Evolutionary conservation across 805 yeast genomes (phyloP).

Genomic region (Hanseniaspora osmophila): DNA sequence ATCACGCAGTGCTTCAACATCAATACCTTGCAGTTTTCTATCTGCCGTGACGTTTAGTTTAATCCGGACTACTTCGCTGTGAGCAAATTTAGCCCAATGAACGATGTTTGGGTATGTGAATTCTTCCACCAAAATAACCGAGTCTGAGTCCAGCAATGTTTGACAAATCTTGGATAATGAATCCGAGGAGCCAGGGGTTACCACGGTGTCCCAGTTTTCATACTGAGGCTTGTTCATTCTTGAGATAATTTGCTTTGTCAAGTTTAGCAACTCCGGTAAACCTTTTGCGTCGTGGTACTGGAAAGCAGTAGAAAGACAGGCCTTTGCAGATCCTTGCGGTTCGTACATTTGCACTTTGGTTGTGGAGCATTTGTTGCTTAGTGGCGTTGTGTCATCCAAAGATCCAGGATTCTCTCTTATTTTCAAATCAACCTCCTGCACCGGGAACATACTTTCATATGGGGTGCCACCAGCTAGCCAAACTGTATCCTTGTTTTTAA

Average conservation of each 20-base stretch:
- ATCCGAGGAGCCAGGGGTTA: slow-evolving; percentile 42
- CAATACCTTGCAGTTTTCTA: slow-evolving; percentile 41
- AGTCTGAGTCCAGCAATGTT: slow-evolving; percentile 39
- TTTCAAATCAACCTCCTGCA: slow-evolving; percentile 34
- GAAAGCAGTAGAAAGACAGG: slow-evolving; percentile 25
- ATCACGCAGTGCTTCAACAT: slow-evolving; percentile 32
- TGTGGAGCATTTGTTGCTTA: neutral
- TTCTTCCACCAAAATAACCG: slow-evolving; percentile 47
- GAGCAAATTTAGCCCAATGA: slow-evolving; percentile 29
- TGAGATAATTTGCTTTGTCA: slow-evolving; percentile 27
- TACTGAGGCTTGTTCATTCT: slow-evolving; percentile 33
- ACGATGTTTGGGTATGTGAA: slow-evolving; percentile 52
- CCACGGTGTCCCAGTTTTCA: slow-evolving; percentile 32
- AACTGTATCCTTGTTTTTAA: slow-evolving; percentile 18
- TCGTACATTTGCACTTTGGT: neutral
- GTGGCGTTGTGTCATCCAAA: slow-evolving; percentile 2
- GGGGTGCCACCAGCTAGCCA: slow-evolving; percentile 47
- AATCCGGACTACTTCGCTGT: slow-evolving; percentile 48
- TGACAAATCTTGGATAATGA: slow-evolving; percentile 40
- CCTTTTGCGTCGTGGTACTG: slow-evolving; percentile 49
- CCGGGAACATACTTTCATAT: slow-evolving; percentile 45
- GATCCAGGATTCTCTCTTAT: slow-evolving; percentile 28
- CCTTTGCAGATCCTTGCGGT: neutral
- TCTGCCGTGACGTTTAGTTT: slow-evolving; percentile 28
- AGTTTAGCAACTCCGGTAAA: slow-evolving; percentile 24